phyloP scores from a whole-genome alignment of 1,284 basidiomycete genomes.

The Anthracocystis walkeri region DNA sequence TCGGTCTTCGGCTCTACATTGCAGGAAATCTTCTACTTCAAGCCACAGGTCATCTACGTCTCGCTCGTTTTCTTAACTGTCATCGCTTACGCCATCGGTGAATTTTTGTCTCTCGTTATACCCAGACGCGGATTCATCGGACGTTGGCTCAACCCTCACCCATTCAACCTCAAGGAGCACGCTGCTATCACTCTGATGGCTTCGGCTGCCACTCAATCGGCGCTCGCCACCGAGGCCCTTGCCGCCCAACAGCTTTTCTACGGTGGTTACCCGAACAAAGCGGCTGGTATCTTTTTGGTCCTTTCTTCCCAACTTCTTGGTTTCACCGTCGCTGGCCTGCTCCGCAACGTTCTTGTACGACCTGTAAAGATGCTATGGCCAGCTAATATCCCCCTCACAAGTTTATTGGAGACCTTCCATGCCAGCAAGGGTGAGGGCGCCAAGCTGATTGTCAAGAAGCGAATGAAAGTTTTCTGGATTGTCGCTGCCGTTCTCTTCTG shows the following conservation, averaged over 20 bases:
- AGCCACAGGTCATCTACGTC: conserved; percentile 29
- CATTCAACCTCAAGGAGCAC: conserved; percentile 43
- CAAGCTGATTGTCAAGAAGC: conserved; percentile 72
- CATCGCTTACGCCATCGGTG: conserved; percentile 30
- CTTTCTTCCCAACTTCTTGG: conserved; percentile 78
- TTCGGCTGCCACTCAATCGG: conserved; percentile 28
- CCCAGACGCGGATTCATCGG: conserved; percentile 19
- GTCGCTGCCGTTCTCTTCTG: conserved; percentile 50
- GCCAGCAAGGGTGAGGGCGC: conserved; percentile 30
- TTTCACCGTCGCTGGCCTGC: conserved; percentile 74
- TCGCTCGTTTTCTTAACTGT: conserved; percentile 35
- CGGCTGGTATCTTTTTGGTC: conserved; percentile 73
- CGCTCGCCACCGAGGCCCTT: conserved; percentile 33
- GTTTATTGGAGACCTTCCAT: conserved; percentile 60
- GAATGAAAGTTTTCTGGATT: conserved; percentile 76
- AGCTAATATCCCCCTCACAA: conserved; percentile 55
- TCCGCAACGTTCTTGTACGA: conserved; percentile 38
- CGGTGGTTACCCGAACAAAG: conserved; percentile 32
- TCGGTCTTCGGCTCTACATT: conserved; percentile 27
- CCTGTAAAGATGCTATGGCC: conserved; percentile 68
- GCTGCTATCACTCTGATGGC: conserved; percentile 38
- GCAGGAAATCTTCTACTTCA: conserved; percentile 41
- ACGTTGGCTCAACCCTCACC: conserved; percentile 26
- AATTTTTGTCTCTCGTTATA: conserved; percentile 27
- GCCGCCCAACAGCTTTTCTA: conserved; percentile 47